Percentiles rank a stretch among this genome's conserved stretches.
phyloP scores from a whole-genome alignment of 2,329 filamentous ascomycete genomes.

The Fusarium piperis region DNA sequence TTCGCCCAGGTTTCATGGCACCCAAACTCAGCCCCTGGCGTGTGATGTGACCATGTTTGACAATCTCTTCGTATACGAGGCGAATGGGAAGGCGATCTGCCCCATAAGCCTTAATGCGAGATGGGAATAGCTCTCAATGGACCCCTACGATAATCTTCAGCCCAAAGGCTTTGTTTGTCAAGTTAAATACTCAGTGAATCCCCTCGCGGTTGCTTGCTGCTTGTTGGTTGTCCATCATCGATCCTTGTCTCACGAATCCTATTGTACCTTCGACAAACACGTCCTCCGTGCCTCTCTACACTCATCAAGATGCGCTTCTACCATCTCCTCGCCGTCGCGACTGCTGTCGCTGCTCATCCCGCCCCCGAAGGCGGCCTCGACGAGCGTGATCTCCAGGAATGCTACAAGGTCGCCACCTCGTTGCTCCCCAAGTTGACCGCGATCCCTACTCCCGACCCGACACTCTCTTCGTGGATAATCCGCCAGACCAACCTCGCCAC shows the following conservation, averaged over 20 bases:
- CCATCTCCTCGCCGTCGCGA: conserved; percentile 18
- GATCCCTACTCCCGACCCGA: conserved; percentile 28
- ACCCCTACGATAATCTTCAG: not conserved
- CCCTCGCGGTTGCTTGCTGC: not conserved
- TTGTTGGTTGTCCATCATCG: not conserved
- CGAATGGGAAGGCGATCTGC: not conserved
- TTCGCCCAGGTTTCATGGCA: not conserved
- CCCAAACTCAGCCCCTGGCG: not conserved
- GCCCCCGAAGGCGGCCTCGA: conserved; percentile 10
- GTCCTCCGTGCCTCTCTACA: not conserved
- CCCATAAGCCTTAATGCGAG: not conserved
- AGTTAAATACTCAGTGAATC: not conserved
- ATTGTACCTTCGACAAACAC: not conserved
- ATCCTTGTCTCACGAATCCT: not conserved
- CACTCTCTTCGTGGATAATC: conserved; percentile 34
- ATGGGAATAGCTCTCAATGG: not conserved
- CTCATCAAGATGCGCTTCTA: not conserved
- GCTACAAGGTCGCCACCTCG: conserved; percentile 27
- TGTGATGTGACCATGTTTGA: not conserved
- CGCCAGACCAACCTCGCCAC: conserved; percentile 30
- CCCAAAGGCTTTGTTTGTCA: not conserved
- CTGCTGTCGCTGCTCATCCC: conserved; percentile 16
- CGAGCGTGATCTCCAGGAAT: conserved; percentile 33
- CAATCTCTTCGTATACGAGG: not conserved
- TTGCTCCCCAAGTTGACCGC: conserved; percentile 33